These are phyloP conservation scores for Eucalyptus globulus DNA, from an alignment of 345 rosid species.

Conservation along the genomic window DNA sequence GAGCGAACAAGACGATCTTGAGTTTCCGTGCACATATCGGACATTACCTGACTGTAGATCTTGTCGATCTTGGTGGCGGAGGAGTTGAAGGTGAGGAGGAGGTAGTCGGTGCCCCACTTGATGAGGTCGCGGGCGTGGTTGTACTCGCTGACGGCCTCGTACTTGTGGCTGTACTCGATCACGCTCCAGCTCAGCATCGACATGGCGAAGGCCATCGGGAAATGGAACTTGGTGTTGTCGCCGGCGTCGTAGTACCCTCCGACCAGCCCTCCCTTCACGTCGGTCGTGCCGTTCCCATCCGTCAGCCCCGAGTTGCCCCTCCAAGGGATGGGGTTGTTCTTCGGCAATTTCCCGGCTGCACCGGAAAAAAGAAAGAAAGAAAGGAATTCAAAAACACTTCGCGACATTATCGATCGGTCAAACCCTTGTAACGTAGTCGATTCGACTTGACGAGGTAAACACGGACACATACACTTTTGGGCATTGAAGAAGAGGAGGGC, in stretches of 20 bases:
- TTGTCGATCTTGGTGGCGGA: slow-evolving; percentile 46
- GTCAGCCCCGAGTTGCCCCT: slow-evolving; percentile 58
- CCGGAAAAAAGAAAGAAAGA: background rate
- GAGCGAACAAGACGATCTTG: background rate
- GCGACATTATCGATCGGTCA: background rate
- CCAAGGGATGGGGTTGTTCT: slow-evolving; percentile 60
- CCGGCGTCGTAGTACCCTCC: slow-evolving; percentile 94
- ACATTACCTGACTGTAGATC: slow-evolving; percentile 44
- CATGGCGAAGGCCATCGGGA: slow-evolving; percentile 85
- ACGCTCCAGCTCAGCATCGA: slow-evolving; percentile 95
- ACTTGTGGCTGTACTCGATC: slow-evolving; percentile 69
- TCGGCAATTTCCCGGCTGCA: slow-evolving; percentile 68
- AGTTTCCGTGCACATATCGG: background rate
- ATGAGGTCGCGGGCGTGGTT: slow-evolving; percentile 56
- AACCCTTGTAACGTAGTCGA: background rate
- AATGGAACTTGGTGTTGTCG: slow-evolving; percentile 65
- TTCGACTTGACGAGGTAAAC: too few species aligned
- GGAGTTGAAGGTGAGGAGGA: slow-evolving; percentile 71
- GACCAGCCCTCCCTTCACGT: slow-evolving; percentile 39
- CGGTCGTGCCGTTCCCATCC: slow-evolving; percentile 40
- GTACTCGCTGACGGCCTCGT: slow-evolving; percentile 40
- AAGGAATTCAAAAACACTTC: too few species aligned
- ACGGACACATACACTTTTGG: slow-evolving; percentile 57
- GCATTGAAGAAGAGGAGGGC: slow-evolving; percentile 85
- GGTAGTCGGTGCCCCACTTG: slow-evolving; percentile 81